phyloP scores from a whole-genome alignment of 1,284 basidiomycete genomes.

The Cutaneotrichosporon mucoides region DNA sequence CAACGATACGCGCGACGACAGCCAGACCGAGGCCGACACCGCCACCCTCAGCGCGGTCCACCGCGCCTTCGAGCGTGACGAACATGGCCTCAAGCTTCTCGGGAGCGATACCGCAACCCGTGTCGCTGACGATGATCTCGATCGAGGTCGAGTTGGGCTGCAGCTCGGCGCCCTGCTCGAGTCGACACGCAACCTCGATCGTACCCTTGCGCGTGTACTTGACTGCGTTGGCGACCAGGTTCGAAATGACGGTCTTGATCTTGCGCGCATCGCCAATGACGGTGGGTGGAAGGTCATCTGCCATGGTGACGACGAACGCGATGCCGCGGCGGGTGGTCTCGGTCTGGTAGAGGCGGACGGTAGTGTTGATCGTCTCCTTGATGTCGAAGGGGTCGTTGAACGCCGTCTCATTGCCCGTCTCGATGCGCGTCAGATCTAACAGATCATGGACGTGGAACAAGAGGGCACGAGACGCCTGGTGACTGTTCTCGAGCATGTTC shows the following conservation, averaged over 20 bases:
- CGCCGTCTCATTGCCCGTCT: constrained; percentile 72
- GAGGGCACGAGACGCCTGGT: constrained; percentile 75
- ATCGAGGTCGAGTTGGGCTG: constrained; percentile 53
- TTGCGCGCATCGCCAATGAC: constrained; percentile 71
- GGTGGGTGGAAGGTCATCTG: constrained; percentile 55
- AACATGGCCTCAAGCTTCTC: constrained; percentile 77
- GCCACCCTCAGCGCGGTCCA: constrained; percentile 48
- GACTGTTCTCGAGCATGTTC: constrained; percentile 71
- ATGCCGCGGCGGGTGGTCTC: constrained; percentile 69
- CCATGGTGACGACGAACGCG: constrained; percentile 60
- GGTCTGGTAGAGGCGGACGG: constrained; percentile 57
- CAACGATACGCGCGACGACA: constrained; percentile 75
- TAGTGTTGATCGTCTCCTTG: constrained; percentile 63
- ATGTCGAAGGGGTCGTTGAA: constrained; percentile 81
- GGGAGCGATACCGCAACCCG: constrained; percentile 69
- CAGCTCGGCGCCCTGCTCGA: constrained; percentile 3
- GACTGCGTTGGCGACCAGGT: constrained; percentile 78
- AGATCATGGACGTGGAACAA: constrained; percentile 83
- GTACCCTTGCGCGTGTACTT: constrained; percentile 68
- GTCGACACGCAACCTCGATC: constrained; percentile 61
- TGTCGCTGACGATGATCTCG: constrained; percentile 71
- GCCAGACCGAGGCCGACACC: constrained; percentile 65
- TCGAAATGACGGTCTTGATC: constrained; percentile 74
- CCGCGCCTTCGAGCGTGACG: constrained; percentile 79
- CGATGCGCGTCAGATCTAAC: constrained; percentile 74